Conservation (phyloP, 352 stramenopile genomes). For the Lagenidium giganteum region DNA sequence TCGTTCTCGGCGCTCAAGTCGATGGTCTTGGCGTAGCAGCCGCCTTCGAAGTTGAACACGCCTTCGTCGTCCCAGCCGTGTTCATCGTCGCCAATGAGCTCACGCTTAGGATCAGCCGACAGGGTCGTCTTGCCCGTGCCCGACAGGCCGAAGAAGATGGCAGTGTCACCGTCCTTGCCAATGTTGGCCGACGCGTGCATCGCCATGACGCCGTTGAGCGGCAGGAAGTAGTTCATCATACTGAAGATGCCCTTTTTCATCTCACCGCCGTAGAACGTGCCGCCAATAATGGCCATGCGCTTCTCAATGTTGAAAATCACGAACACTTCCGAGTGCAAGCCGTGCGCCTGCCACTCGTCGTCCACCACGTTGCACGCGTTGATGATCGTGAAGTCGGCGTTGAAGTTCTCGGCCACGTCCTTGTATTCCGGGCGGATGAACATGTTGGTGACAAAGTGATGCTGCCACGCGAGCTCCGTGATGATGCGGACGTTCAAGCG, state of each 20-base stretch:
- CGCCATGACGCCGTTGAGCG: conserved; percentile 31
- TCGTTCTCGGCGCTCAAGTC: conserved; percentile 88
- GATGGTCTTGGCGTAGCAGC: conserved; percentile 95
- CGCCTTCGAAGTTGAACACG: conserved; percentile 96
- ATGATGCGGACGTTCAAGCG: conserved; percentile 29
- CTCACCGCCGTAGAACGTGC: conserved; percentile 38
- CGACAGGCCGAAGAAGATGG: conserved; percentile 30
- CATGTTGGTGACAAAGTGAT: conserved; percentile 42
- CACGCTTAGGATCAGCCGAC: conserved; percentile 63
- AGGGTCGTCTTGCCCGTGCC: conserved; percentile 88
- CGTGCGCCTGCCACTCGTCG: conserved; percentile 31
- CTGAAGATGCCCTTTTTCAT: conserved; percentile 48
- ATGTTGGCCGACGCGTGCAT: conserved; percentile 39
- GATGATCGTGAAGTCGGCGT: conserved; percentile 36
- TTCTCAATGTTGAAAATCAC: conserved; percentile 45
- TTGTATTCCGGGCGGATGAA: conserved; percentile 35
- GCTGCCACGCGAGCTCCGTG: conserved; percentile 28
- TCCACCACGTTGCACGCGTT: conserved; percentile 35
- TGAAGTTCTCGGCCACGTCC: conserved; percentile 21
- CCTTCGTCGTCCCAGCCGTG: conserved; percentile 45
- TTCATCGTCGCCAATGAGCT: conserved; percentile 91
- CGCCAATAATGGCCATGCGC: conserved; percentile 29
- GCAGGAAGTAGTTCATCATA: conserved; percentile 42
- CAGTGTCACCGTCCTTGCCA: conserved; percentile 20
- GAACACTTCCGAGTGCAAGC: conserved; percentile 30